Base-by-base conservation (phyloP, 2,329 filamentous ascomycete species). In the Fusarium devonianum region DNA sequence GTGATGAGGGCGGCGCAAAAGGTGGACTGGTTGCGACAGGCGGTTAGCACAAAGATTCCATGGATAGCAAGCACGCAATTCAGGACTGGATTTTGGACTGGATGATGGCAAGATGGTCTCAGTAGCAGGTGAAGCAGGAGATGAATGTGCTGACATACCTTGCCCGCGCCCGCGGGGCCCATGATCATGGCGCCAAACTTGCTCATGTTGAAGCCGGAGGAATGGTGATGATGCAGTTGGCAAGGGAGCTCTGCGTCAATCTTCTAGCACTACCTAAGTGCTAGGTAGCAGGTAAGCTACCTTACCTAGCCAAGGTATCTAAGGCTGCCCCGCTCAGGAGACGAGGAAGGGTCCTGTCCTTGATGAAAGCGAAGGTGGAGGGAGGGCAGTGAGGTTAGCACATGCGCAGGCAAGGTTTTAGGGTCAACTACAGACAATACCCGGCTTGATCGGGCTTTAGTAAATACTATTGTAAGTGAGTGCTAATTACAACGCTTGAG, bases 141-240 rank as follows among this genome's bases (percentile, higher is more conserved):
- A 33, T 11, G 25, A 16, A 21, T 9, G 30, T 3, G 23, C 22
- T 17, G 6, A 64, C 76, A 60, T 73, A 88, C 86, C 82, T 96
- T 99, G 75, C 94, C 94, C 16, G 92, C 92, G 62, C 92, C 94
- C 14, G 94, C 93, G 53, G 93, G 94, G 71, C 94, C 94, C 88
- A 97, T 96, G 53, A 97, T 87, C 74, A 97, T 87, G 60, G 90
- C 87, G 42, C 94, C 94, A 70, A 92, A 97, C 74, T 97, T 96
- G 74, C 89, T 93, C 91, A 95, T 96, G 60, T 50, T 77, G 68
- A 46, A 53, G 45, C 35, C 37, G 37, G 19, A 36, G n/a, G 29
- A 45, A 18, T 40, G 35, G 38, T 47, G 47, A 49, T 38, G 23
- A 35, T 40, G 43, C 18, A 43, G 23, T 46, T 12, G 53, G 41